Base-by-base conservation (phyloP, 2,329 filamentous ascomycete species). In the Trichoderma afroharzianum region DNA sequence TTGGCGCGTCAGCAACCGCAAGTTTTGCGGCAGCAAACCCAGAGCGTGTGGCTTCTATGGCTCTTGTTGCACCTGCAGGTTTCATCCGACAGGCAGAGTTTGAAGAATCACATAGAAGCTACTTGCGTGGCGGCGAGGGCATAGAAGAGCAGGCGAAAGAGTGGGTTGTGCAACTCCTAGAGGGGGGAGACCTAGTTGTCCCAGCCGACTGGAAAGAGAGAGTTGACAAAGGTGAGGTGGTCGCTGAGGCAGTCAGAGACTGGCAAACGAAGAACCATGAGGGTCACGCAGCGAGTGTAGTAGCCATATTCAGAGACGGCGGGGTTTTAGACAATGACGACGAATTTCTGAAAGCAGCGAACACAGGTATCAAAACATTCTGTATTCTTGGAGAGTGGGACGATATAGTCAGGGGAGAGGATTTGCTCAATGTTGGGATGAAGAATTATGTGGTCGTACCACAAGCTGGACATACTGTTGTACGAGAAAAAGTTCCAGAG, bases 181-280 rank as follows among this genome's bases (percentile, higher is more conserved):
- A 68, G 28, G 66, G 66, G 0, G 55, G 55, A 11, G 33, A 50
- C 36, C 28, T 68, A 12, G 15, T 36, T 21, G 66, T 68, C n/a
- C 66, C 66, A 15, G 8, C 36, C 3, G 55, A 68, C 21, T 68
- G 66, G 66, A 50, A 68, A 47, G 66, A 68, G 12, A 36, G 36
- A 14, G 55, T 68, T 18, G 53, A 18, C 1, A 47, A 30, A 68
- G 66, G 66, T 26, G 55, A 61, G n/a, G 66, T 68, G 24, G 66
- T 68, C 15, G 66, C 66, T 9, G 66, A 68, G 28, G 66, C 66
- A 18, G 66, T 68, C 21, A 55, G 66, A 26, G 55, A 68, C 14
- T 68, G 66, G 66, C 36, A 68, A 30, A 61, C 26, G 53, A 47
- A 61, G 26, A 32, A 68, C 26, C 66, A 68, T 33, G 11, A 47